Conservation (phyloP, 441 rosid species). For the Eutrema salsugineum region DNA sequence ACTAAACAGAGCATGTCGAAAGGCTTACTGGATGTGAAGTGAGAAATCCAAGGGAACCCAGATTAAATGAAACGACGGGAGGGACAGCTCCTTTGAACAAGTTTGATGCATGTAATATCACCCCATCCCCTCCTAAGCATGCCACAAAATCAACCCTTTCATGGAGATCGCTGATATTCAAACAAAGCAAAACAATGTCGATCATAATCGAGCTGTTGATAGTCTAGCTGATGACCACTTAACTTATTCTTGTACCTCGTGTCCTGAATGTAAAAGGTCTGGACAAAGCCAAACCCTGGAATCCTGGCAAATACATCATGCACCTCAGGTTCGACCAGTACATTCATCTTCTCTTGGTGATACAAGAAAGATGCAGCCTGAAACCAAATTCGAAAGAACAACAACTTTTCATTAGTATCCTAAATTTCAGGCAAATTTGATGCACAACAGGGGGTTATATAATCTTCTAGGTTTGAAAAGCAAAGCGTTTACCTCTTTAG, state of each 20-base stretch:
- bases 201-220: slow-evolving; percentile 3
- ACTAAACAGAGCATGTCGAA: slow-evolving; percentile 10
- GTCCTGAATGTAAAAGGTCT: slow-evolving; percentile 97
- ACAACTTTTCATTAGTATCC: neutral
- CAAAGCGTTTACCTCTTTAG: slow-evolving; percentile 69
- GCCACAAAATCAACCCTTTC: slow-evolving; percentile 97
- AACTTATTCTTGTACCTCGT: slow-evolving; percentile 55
- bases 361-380: slow-evolving; percentile 92
- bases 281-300: slow-evolving; percentile 97
- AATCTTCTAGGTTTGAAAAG: neutral
- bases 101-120: slow-evolving; percentile 93
- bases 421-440: neutral
- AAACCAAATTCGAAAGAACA: slow-evolving; percentile 14
- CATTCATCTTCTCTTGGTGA: slow-evolving; percentile 94
- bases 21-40: slow-evolving; percentile 84
- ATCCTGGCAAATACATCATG: slow-evolving; percentile 97
- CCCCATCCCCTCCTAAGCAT: slow-evolving; percentile 99
- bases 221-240: slow-evolving; percentile 6
- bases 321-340: slow-evolving; percentile 96
- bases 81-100: slow-evolving; percentile 92
- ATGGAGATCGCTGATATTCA: slow-evolving; percentile 74
- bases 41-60: slow-evolving; percentile 98
- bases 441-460: neutral
- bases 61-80: slow-evolving; percentile 94
- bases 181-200: slow-evolving; percentile 8